These are phyloP conservation scores for Alternaria metachromatica DNA, from an alignment of 2,329 filamentous ascomycete species.

Conservation along the genomic window DNA sequence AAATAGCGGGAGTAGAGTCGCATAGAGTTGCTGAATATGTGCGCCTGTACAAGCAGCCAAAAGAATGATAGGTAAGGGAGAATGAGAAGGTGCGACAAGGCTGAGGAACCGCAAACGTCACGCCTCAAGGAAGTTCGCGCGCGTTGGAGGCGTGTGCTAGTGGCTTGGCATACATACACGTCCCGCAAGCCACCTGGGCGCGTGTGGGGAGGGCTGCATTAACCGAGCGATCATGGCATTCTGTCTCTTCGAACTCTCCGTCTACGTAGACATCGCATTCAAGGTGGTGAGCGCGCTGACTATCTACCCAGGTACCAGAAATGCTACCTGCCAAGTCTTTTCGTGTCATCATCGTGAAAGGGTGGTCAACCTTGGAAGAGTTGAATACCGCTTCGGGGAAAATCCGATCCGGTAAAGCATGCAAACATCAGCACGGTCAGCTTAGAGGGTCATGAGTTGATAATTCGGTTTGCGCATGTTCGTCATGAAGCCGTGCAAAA, in stretches of 20 bases:
- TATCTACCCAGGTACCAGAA: neutral
- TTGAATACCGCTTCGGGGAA: neutral
- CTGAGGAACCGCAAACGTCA: slow-evolving; percentile 16
- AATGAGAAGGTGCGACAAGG: slow-evolving; percentile 2
- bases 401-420: neutral
- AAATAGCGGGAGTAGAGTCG: neutral
- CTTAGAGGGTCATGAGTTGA: neutral
- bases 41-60: neutral
- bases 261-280: neutral
- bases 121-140: slow-evolving; percentile 14
- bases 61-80: neutral
- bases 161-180: slow-evolving; percentile 14
- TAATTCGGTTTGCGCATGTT: neutral
- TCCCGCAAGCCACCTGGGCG: slow-evolving; percentile 6
- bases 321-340: neutral
- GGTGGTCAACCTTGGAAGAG: neutral
- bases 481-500: neutral
- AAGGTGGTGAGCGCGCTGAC: neutral
- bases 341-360: neutral
- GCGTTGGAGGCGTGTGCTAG: slow-evolving; percentile 9
- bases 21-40: neutral
- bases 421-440: neutral
- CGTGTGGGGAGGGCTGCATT: slow-evolving; percentile 13
- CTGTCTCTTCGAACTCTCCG: neutral
- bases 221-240: slow-evolving; percentile 8